Conservation (phyloP, 2,329 filamentous ascomycete genomes). For the Lachnellula willkommii region DNA sequence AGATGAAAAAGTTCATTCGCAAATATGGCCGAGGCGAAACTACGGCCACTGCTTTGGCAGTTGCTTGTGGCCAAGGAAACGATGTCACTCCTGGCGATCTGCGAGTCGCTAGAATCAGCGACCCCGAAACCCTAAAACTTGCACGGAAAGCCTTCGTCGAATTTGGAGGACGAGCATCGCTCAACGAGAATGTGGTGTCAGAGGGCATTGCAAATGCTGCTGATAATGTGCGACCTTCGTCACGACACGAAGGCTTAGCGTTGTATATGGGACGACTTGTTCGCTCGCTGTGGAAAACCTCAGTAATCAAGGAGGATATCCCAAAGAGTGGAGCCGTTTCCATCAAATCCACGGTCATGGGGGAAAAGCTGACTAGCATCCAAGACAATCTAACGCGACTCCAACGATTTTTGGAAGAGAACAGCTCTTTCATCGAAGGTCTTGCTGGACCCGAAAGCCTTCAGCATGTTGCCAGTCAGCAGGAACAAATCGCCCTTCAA, state of each 20-base stretch:
- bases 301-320: slow-evolving; percentile 55
- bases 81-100: slow-evolving; percentile 67
- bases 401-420: slow-evolving; percentile 76
- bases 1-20: slow-evolving; percentile 77
- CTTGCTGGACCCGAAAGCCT: slow-evolving; percentile 85
- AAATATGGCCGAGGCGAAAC: slow-evolving; percentile 86
- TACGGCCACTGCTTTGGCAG: slow-evolving; percentile 83
- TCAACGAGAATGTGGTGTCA: slow-evolving; percentile 69
- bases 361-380: slow-evolving; percentile 65
- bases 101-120: slow-evolving; percentile 64
- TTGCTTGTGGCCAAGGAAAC: slow-evolving; percentile 88
- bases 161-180: slow-evolving; percentile 78
- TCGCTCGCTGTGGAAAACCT: slow-evolving; percentile 79
- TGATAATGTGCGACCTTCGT: slow-evolving; percentile 81
- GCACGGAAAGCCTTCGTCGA: slow-evolving; percentile 87
- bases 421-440: slow-evolving; percentile 87
- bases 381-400: slow-evolving; percentile 78
- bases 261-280: slow-evolving; percentile 86
- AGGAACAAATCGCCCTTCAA: slow-evolving; percentile 88
- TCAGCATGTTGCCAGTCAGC: slow-evolving; percentile 69
- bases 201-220: slow-evolving; percentile 60
- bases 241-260: slow-evolving; percentile 80
- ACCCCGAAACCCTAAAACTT: slow-evolving; percentile 78
- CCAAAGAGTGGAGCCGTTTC: slow-evolving; percentile 52
- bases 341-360: slow-evolving; percentile 61